Percentiles rank a stretch among this genome's conserved stretches.
Evolutionary conservation across 768 basidiomycete species (phyloP).

Genomic region (Rhodotorula toruloides): DNA sequence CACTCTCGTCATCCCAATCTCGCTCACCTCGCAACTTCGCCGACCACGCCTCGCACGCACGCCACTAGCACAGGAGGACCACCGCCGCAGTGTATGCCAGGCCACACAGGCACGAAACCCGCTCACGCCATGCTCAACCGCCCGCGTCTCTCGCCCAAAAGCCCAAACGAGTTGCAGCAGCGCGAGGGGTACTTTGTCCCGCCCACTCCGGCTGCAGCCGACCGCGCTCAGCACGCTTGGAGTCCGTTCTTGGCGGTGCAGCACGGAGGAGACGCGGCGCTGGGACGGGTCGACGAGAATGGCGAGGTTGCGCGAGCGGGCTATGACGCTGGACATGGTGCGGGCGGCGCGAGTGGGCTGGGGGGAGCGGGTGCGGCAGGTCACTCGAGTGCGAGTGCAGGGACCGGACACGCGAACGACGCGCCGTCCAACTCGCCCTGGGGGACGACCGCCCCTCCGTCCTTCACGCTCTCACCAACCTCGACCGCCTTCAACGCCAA

Average conservation of each 20-base stretch:
- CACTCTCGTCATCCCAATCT: no score
- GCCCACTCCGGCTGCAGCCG: neutral
- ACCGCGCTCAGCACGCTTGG: neutral
- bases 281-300: neutral
- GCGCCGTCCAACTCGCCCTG: slow-evolving; percentile 22
- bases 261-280: no score
- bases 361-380: neutral
- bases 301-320: neutral
- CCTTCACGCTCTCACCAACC: slow-evolving; percentile 14
- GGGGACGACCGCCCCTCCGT: neutral
- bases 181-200: slow-evolving; percentile 6
- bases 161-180: neutral
- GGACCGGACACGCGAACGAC: slow-evolving; percentile 50
- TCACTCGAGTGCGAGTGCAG: no score
- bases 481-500: slow-evolving; percentile 26
- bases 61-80: no score
- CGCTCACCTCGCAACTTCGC: no score
- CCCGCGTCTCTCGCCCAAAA: slow-evolving; percentile 3
- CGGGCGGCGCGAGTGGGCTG: neutral
- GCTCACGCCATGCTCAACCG: neutral
- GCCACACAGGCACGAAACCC: no score
- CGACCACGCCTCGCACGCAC: no score
- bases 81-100: no score
- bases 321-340: neutral
- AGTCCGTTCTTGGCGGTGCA: neutral